A percentile compares a stretch with the other conserved stretches of the same genome.
Evolutionary conservation across 2,329 filamentous ascomycete species (phyloP).

Genomic region (Eurotiales sp.): DNA sequence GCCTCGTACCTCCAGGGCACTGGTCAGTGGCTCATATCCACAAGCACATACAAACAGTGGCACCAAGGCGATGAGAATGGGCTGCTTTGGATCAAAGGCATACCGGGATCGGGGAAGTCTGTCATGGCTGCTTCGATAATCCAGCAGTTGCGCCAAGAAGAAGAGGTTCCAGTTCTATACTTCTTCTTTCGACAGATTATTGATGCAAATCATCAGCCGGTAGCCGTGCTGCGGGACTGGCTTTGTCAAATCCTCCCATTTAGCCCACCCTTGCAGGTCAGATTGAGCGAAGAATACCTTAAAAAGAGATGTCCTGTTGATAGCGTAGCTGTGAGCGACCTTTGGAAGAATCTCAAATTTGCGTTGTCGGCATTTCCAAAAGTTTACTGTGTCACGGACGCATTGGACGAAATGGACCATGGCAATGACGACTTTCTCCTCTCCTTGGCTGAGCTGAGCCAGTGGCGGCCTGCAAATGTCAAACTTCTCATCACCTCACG

Average conservation of each 20-base stretch:
- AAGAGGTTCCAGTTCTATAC: constrained; percentile 9
- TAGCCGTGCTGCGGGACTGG: constrained; percentile 16
- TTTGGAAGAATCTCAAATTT: constrained; percentile 13
- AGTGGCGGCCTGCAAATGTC: constrained; percentile 5
- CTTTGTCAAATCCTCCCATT: constrained; percentile 8
- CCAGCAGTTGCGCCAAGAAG: background rate
- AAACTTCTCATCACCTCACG: constrained; percentile 10
- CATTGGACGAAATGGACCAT: constrained; percentile 9
- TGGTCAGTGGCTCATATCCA: constrained; percentile 13
- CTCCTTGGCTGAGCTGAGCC: constrained; percentile 1
- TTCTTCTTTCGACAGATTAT: constrained; percentile 22
- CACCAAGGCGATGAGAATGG: constrained; percentile 10
- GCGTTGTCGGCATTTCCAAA: constrained; percentile 2
- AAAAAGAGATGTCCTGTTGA: background rate
- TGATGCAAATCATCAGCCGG: constrained; percentile 14
- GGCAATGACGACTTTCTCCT: constrained; percentile 5
- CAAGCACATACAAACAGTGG: constrained; percentile 13
- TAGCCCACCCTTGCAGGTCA: constrained; percentile 23
- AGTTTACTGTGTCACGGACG: constrained; percentile 8
- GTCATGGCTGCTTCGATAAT: constrained; percentile 18
- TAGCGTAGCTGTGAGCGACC: constrained; percentile 10
- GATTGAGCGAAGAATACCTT: constrained; percentile 1
- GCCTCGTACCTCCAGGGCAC: constrained; percentile 11
- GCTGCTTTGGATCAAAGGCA: constrained; percentile 18
- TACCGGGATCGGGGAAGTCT: constrained; percentile 19